Evolutionary conservation across 192 early-diverging fungal species (phyloP).

Genomic region (Neocallimastix lanati): DNA sequence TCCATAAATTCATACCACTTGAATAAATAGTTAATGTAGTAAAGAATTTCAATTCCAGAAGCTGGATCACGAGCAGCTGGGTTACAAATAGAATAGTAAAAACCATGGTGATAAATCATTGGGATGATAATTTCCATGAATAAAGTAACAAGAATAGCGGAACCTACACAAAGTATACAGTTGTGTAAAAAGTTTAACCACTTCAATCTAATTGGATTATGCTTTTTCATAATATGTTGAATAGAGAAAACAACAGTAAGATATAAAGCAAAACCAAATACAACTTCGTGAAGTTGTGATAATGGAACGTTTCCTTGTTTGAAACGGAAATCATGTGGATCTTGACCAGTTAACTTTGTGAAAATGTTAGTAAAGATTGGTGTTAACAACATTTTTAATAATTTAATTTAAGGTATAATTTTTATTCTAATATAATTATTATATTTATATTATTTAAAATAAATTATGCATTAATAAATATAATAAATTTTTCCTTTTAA

Average conservation of each 20-base stretch:
- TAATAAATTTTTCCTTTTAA: too few species aligned
- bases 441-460: too few species aligned
- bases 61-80: constrained; percentile 50
- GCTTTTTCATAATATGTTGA: constrained; percentile 45
- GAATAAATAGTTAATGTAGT: constrained; percentile 82
- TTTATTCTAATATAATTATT: too few species aligned
- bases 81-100: constrained; percentile 53
- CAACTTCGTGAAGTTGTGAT: constrained; percentile 26
- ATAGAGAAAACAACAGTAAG: constrained; percentile 60
- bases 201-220: constrained; percentile 48
- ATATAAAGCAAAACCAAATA: constrained; percentile 28
- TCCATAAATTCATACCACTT: constrained; percentile 82
- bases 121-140: constrained; percentile 63
- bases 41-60: constrained; percentile 46
- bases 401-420: too few species aligned
- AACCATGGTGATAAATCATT: constrained; percentile 42
- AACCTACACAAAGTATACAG: constrained; percentile 48
- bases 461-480: too few species aligned
- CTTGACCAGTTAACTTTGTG: not conserved
- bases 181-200: constrained; percentile 64
- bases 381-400: not conserved
- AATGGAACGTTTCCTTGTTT: constrained; percentile 14
- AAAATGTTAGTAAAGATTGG: not conserved
- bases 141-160: constrained; percentile 44
- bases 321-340: constrained; percentile 18